Percentiles rank a stretch among this genome's conserved stretches.
These are phyloP conservation scores for Boletellus dicymbophilus DNA, from an alignment of 1,284 basidiomycete genomes.

Conservation along the genomic window DNA sequence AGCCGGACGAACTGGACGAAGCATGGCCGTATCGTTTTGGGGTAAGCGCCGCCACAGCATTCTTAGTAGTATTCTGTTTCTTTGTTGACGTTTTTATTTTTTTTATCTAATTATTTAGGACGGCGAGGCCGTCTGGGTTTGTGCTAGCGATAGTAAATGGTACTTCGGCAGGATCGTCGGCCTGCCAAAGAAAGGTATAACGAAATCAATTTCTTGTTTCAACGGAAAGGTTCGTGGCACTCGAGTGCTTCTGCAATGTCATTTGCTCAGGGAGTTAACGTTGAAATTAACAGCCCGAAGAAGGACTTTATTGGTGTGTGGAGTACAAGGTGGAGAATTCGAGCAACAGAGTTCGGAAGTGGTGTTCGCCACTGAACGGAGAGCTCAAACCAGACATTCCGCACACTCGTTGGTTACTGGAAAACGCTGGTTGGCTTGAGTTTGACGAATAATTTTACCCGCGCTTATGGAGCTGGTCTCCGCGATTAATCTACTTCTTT, in stretches of 20 bases:
- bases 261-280: too few species aligned
- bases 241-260: too few species aligned
- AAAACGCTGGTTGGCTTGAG: constrained; percentile 30
- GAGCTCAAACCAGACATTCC: constrained; percentile 60
- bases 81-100: too few species aligned
- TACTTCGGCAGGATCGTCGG: constrained; percentile 47
- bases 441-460: too few species aligned
- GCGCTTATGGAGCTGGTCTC: too few species aligned
- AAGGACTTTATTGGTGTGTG: constrained; percentile 55
- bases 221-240: too few species aligned
- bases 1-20: constrained; percentile 52
- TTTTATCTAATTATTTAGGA: too few species aligned
- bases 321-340: constrained; percentile 42
- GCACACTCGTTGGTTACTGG: constrained; percentile 42
- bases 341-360: constrained; percentile 42
- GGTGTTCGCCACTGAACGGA: constrained; percentile 60
- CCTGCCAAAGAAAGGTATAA: constrained; percentile 43
- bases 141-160: constrained; percentile 51
- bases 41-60: too few species aligned
- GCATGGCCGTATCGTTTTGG: constrained; percentile 54
- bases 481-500: background rate
- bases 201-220: too few species aligned
- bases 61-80: too few species aligned
- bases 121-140: constrained; percentile 55
- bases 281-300: too few species aligned